Evolutionary conservation across 768 basidiomycete species (phyloP).

Genomic region (Galerina marginata): DNA sequence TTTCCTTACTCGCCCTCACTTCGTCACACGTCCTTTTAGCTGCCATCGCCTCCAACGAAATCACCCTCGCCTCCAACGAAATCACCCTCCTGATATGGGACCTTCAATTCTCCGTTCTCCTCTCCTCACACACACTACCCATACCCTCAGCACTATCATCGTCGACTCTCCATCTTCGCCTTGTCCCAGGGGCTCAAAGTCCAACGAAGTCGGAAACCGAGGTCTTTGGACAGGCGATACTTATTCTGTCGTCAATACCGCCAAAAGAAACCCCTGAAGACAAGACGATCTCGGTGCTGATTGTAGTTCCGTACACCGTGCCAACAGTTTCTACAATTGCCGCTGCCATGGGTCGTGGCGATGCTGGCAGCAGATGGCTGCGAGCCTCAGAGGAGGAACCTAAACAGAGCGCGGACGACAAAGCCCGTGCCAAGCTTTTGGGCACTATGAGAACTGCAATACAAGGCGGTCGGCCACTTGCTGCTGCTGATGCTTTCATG

Average conservation of each 20-base stretch:
- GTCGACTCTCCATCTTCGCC: constrained; percentile 25
- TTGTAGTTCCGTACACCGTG: constrained; percentile 62
- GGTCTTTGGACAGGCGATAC: constrained; percentile 50
- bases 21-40: constrained; percentile 66
- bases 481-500: constrained; percentile 65
- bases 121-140: constrained; percentile 57
- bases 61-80: constrained; percentile 51
- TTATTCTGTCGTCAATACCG: constrained; percentile 49
- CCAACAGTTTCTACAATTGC: constrained; percentile 66
- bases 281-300: constrained; percentile 53
- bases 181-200: constrained; percentile 23
- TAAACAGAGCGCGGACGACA: constrained; percentile 20
- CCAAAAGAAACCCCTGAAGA: constrained; percentile 23
- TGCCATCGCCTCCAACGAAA: constrained; percentile 42
- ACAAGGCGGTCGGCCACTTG: constrained; percentile 47
- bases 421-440: constrained; percentile 37
- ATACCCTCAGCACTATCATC: constrained; percentile 50
- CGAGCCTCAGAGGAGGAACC: constrained; percentile 7
- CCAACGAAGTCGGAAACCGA: constrained; percentile 19
- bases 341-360: constrained; percentile 60
- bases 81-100: constrained; percentile 71
- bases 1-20: constrained; percentile 54
- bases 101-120: constrained; percentile 66
- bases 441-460: constrained; percentile 45
- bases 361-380: constrained; percentile 52